Conservation (phyloP, 768 basidiomycete species). For the Trichaptum fuscoviolaceum region DNA sequence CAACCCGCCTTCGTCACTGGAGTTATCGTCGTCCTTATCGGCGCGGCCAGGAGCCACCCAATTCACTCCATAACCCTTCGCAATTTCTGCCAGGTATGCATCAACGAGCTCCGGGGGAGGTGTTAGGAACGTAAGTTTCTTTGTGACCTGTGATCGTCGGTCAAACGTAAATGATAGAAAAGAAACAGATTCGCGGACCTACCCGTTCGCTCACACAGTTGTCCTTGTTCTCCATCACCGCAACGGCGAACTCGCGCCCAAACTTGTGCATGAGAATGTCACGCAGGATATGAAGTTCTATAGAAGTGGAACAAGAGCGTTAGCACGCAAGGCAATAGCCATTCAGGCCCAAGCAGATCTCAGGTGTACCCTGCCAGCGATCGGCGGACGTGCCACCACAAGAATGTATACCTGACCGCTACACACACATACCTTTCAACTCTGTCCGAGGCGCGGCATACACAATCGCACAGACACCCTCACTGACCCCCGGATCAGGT, state of each 20-base stretch:
- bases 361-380: background rate
- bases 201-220: conserved; percentile 81
- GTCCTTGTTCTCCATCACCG: conserved; percentile 83
- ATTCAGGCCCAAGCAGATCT: background rate
- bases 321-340: background rate
- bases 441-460: conserved; percentile 90
- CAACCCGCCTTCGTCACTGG: conserved; percentile 28
- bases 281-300: conserved; percentile 85
- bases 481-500: conserved; percentile 81
- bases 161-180: conserved; percentile 8
- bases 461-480: conserved; percentile 85
- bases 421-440: conserved; percentile 59
- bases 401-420: background rate
- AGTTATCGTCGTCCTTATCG: conserved; percentile 21
- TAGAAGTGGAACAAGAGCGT: conserved; percentile 6
- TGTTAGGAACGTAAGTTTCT: conserved; percentile 64
- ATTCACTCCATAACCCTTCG: conserved; percentile 74
- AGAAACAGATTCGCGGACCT: conserved; percentile 21
- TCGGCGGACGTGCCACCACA: background rate
- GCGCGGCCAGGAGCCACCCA: conserved; percentile 47
- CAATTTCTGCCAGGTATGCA: conserved; percentile 85
- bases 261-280: conserved; percentile 96
- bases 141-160: conserved; percentile 50
- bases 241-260: conserved; percentile 81
- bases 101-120: conserved; percentile 77